Conservation (phyloP, 1,284 basidiomycete genomes). For the Paramarasmius palmivorus region DNA sequence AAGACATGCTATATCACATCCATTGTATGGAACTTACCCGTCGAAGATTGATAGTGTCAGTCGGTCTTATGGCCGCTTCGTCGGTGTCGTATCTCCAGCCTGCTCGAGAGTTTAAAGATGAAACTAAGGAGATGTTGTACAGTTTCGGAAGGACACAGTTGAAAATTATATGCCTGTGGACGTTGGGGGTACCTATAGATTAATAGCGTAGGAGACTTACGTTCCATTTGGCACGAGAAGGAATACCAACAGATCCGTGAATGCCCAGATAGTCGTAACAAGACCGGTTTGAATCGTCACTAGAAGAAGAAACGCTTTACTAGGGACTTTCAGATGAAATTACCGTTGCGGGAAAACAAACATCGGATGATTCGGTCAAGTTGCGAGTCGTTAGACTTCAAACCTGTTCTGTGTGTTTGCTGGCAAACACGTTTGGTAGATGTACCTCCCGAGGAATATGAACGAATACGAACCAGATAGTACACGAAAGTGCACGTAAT, state of each 20-base stretch:
- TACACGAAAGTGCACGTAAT: conserved; percentile 17
- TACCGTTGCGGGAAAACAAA: not conserved
- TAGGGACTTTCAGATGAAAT: too few relatives aligned
- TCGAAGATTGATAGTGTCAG: too few relatives aligned
- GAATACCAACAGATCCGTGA: conserved; percentile 4
- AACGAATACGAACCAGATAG: not conserved
- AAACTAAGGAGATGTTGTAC: conserved; percentile 6
- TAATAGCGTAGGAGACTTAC: not conserved
- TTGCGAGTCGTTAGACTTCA: conserved; percentile 1
- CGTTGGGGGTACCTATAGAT: too few relatives aligned
- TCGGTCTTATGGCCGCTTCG: too few relatives aligned
- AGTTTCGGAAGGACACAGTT: conserved; percentile 8
- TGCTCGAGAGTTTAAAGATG: conserved; percentile 8
- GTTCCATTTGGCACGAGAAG: conserved; percentile 5
- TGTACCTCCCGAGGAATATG: not conserved
- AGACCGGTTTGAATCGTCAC: conserved; percentile 9
- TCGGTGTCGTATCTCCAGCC: conserved; percentile 5
- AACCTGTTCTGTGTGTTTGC: conserved; percentile 6
- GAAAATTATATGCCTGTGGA: conserved; percentile 2
- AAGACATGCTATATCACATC: too few relatives aligned
- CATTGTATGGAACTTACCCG: too few relatives aligned
- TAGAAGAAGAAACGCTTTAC: not conserved
- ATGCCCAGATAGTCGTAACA: conserved; percentile 7
- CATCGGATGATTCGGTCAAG: conserved; percentile 12
- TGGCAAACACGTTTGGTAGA: not conserved